Evolutionary conservation across 805 yeast genomes (phyloP), one percentile per base, ranked within the genome.

Genomic region (Saccharomycopsis malanga): DNA sequence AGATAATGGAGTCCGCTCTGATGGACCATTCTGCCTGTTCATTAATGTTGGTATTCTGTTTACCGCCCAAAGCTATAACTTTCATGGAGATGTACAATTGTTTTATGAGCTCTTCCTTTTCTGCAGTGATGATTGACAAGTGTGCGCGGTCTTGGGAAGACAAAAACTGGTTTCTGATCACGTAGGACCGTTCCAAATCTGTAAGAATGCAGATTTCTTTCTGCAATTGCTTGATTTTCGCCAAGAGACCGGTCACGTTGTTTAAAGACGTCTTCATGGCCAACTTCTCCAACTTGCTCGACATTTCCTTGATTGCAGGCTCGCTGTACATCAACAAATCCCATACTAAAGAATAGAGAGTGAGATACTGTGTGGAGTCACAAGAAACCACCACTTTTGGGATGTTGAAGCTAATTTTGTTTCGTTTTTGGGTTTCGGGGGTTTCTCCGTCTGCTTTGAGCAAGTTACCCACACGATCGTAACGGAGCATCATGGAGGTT

Each of bases 251-350:
- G 0, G 64, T 50, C 35, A 81, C 60, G 54, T 87, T 83, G 32
- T 76, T 76, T 59, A 83, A 74, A 58, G 87, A 89, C 25, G 84
- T 74, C 3, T 87, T 77, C 53, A 89, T 70, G 36, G 79, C 67
- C 57, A 87, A 65, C 54, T 83, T 81, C 46, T 80, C 81, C 25
- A 86, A 67, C 32, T 74, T 72, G 46, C 83, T 81, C 30, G 72
- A 71, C 37, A 82, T 60, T 30, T 68, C 66, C 51, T 77, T 76
- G 38, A 75, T 72, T 54, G 74, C 71, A 4, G 96, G 95, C 54
- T 87, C 95, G 4, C 77, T 69, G 58, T 86, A 87, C 27, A 86
- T 69, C 49, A 91, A 58, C 39, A 89, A 64, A 45, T 82, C 79
- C 56, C 77, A 70, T 0, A 75, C 68, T 34, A 88, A 76, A 14